Base-by-base conservation (phyloP, 208 protist species). In the Leishmania arabica region DNA sequence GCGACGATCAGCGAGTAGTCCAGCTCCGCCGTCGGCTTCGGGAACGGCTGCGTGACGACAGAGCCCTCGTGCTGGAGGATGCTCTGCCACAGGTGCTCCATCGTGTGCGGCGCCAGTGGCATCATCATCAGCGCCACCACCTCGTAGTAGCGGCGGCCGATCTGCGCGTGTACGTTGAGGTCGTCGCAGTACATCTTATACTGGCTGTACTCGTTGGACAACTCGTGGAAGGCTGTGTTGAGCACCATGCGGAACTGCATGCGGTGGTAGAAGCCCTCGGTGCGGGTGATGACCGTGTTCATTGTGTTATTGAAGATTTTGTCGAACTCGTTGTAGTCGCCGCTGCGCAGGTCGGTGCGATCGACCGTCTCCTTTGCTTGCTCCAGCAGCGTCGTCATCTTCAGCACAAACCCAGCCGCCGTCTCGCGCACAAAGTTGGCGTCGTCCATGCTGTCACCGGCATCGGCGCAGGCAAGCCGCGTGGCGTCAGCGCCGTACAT, bases 381-480 rank as follows among this genome's bases (percentile, higher is more conserved):
- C 51, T 99, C 95, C 9, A 99, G 75, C 72, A 99, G 85, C 9
- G 95, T 99, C 72, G 98, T 99, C 19, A 99, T 92, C 84, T 99
- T 98, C 27, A 99, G 83, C 69, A 99, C 94, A 53, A 98, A 97
- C n/a, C 89, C 88, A 62, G 99, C 94, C 3, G 98, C 99, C 21
- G 95, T 99, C 37, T 98, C 90, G 19, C 86, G 87, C 49, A 97
- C 91, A 88, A 99, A 99, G 90, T 99, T 99, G 62, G 99, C 99
- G 88, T 99, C 99, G 68, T 99, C 98, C 51, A 99, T 80, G 34
- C 84, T 94, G 91, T 99, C 99, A 80, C 99, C 99, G 62, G 99
- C 95, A 86, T 99, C 99, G 42, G 99, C 99, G 27, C 99, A 98
- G 47, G 98, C 96, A 37, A 99, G 89, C 65, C 99, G 95, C 66